Evolutionary conservation across 2,329 filamentous ascomycete species (phyloP).

Genomic region (Dactylellina leptospora): DNA sequence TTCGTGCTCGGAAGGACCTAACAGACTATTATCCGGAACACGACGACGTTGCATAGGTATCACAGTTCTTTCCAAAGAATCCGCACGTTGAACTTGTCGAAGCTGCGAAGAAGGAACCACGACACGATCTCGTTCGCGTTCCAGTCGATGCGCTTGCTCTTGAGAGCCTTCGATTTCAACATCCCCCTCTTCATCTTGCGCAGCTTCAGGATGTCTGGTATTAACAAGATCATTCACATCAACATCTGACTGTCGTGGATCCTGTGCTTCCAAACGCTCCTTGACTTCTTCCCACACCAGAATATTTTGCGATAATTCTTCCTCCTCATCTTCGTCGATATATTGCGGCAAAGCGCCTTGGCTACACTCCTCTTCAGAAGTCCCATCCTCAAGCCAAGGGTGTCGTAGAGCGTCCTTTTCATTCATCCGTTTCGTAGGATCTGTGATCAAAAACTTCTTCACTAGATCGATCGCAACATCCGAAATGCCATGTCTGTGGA

Average conservation of each 20-base stretch:
- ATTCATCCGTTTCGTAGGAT: slow-evolving; percentile 56
- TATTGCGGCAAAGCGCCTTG: slow-evolving; percentile 38
- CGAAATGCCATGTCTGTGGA: slow-evolving; percentile 45
- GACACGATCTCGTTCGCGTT: slow-evolving; percentile 36
- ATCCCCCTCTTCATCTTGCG: slow-evolving; percentile 47
- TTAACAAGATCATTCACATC: slow-evolving; percentile 44
- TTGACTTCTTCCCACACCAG: slow-evolving; percentile 50
- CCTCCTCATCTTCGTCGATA: slow-evolving; percentile 52
- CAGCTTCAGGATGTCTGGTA: slow-evolving; percentile 19
- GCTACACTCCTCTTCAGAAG: slow-evolving; percentile 47
- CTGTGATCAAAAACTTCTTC: slow-evolving; percentile 54
- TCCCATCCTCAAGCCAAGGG: slow-evolving; percentile 54
- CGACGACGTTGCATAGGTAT: slow-evolving; percentile 33
- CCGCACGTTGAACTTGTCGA: slow-evolving; percentile 41
- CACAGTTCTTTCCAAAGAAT: slow-evolving; percentile 39
- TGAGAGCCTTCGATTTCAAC: slow-evolving; percentile 53
- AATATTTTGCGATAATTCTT: slow-evolving; percentile 43
- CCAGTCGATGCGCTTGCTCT: slow-evolving; percentile 41
- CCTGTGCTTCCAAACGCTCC: slow-evolving; percentile 41
- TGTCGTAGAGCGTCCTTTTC: slow-evolving; percentile 56
- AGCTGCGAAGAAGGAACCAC: slow-evolving; percentile 46
- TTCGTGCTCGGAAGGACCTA: slow-evolving; percentile 40
- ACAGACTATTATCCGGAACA: slow-evolving; percentile 34
- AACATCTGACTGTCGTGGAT: slow-evolving; percentile 38
- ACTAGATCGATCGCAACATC: slow-evolving; percentile 56